Percentiles rank a stretch among this genome's conserved stretches.
These are phyloP conservation scores for Linanthus parryae DNA, from an alignment of 148 eudicot species.

Conservation along the genomic window DNA sequence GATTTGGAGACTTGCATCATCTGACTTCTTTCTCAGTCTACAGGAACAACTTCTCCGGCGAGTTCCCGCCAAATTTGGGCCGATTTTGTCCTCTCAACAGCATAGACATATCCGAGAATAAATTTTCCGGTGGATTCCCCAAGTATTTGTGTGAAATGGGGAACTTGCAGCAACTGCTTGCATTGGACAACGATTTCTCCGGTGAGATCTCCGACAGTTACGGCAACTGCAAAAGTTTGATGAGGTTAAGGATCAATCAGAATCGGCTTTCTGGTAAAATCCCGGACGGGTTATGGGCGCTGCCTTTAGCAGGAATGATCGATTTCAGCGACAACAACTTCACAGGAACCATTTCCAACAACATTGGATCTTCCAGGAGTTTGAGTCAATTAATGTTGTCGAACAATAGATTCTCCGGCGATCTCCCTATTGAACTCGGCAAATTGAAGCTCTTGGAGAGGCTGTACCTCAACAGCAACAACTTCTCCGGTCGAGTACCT, in stretches of 20 bases:
- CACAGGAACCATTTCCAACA: slow-evolving; percentile 44
- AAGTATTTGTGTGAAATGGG: slow-evolving; percentile 54
- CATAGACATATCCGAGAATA: slow-evolving; percentile 82
- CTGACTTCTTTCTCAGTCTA: slow-evolving; percentile 55
- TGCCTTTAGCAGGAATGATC: slow-evolving; percentile 51
- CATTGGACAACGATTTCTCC: slow-evolving; percentile 60
- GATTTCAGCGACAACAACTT: slow-evolving; percentile 73
- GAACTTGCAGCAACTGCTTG: slow-evolving; percentile 51
- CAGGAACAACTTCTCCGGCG: slow-evolving; percentile 62
- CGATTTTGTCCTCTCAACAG: slow-evolving; percentile 52
- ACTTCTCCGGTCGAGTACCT: slow-evolving; percentile 71
- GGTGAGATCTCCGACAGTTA: slow-evolving; percentile 72
- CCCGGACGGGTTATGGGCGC: slow-evolving; percentile 67
- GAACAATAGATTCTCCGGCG: slow-evolving; percentile 65
- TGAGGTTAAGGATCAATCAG: slow-evolving; percentile 61
- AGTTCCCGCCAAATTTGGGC: slow-evolving; percentile 64
- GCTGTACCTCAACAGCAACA: slow-evolving; percentile 49
- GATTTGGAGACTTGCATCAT: slow-evolving; percentile 59
- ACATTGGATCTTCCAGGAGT: slow-evolving; percentile 36
- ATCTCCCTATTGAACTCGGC: slow-evolving; percentile 69
- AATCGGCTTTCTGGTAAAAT: slow-evolving; percentile 62
- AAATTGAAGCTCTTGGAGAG: slow-evolving; percentile 45
- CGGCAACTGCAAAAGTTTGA: slow-evolving; percentile 53
- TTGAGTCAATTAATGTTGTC: slow-evolving; percentile 48
- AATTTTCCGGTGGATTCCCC: slow-evolving; percentile 73